A percentile compares a stretch with the other conserved stretches of the same genome.
Evolutionary conservation across 2,329 filamentous ascomycete genomes (phyloP).

Genomic region (Bipolaris oryzae): DNA sequence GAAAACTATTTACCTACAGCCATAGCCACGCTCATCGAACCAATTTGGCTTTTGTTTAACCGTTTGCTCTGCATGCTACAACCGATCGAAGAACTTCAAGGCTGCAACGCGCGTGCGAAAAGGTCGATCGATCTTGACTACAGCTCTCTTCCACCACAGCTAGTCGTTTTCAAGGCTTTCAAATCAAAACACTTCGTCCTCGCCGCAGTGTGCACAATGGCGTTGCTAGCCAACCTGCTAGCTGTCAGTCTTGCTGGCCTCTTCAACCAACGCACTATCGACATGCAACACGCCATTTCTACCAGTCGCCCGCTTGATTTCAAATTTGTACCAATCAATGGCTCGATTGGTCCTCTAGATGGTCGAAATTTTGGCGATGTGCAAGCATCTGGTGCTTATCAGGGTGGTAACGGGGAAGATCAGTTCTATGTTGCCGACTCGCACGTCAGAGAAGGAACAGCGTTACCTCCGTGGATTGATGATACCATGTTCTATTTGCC

Average conservation of each 20-base stretch:
- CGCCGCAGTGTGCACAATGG: constrained; percentile 54
- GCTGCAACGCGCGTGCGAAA: constrained; percentile 44
- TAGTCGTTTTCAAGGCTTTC: constrained; percentile 56
- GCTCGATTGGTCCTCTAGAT: constrained; percentile 21
- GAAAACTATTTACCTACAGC: constrained; percentile 61
- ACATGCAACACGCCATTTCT: constrained; percentile 10
- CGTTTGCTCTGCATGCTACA: constrained; percentile 60
- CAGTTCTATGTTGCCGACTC: constrained; percentile 54
- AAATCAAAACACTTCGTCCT: constrained; percentile 56
- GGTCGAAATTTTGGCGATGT: not conserved
- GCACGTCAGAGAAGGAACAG: constrained; percentile 53
- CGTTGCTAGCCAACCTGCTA: constrained; percentile 60
- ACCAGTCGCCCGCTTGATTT: constrained; percentile 21
- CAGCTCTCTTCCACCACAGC: constrained; percentile 61
- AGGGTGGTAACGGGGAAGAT: constrained; percentile 37
- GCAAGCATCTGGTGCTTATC: constrained; percentile 31
- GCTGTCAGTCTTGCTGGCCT: constrained; percentile 60
- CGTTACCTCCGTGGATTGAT: constrained; percentile 59
- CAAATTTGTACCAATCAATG: constrained; percentile 36
- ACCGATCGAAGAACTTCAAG: constrained; percentile 59
- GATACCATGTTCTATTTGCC: constrained; percentile 56
- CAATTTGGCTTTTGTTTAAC: constrained; percentile 63
- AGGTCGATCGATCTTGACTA: constrained; percentile 56
- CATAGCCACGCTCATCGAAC: constrained; percentile 63
- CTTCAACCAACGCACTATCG: constrained; percentile 50